Evolutionary conservation across 2,329 filamentous ascomycete genomes (phyloP).

Genomic region (Lomentospora prolificans): DNA sequence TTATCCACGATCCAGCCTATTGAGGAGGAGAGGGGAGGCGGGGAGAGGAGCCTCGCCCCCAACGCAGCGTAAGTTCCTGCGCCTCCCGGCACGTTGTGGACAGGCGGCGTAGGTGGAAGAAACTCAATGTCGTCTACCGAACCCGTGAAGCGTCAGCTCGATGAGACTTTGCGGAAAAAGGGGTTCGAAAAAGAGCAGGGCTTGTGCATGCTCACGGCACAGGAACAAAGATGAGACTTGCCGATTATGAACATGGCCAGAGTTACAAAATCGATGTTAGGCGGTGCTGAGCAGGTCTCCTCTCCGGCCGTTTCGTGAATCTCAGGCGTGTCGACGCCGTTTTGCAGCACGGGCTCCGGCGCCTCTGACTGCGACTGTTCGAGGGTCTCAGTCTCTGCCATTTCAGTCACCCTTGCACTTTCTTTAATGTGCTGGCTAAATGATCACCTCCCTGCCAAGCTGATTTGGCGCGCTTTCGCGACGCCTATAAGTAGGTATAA

Average conservation of each 20-base stretch:
- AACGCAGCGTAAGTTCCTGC: slow-evolving; percentile 80
- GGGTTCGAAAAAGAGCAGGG: background rate
- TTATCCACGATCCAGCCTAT: slow-evolving; percentile 89
- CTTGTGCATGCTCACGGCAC: too few species aligned
- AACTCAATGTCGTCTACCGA: slow-evolving; percentile 88
- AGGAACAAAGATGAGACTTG: slow-evolving; percentile 30
- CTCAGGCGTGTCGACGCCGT: too few species aligned
- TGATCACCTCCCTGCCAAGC: too few species aligned
- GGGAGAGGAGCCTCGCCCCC: slow-evolving; percentile 81
- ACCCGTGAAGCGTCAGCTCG: background rate
- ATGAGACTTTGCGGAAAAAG: background rate
- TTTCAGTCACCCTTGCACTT: too few species aligned
- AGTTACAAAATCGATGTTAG: slow-evolving; percentile 53
- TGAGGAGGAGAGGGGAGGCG: slow-evolving; percentile 49
- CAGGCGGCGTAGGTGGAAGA: slow-evolving; percentile 55
- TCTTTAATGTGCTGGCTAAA: too few species aligned
- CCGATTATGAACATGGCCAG: slow-evolving; percentile 68
- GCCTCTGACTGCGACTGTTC: too few species aligned
- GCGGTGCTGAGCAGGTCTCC: background rate
- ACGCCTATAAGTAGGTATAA: too few species aligned
- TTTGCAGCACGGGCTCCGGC: too few species aligned
- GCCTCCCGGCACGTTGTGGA: slow-evolving; percentile 73
- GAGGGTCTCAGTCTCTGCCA: too few species aligned
- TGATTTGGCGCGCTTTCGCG: too few species aligned
- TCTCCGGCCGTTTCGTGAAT: background rate